Evolutionary conservation across 441 rosid genomes (phyloP), one percentile per base, ranked within the genome.

Genomic region (Biscutella laevigata): DNA sequence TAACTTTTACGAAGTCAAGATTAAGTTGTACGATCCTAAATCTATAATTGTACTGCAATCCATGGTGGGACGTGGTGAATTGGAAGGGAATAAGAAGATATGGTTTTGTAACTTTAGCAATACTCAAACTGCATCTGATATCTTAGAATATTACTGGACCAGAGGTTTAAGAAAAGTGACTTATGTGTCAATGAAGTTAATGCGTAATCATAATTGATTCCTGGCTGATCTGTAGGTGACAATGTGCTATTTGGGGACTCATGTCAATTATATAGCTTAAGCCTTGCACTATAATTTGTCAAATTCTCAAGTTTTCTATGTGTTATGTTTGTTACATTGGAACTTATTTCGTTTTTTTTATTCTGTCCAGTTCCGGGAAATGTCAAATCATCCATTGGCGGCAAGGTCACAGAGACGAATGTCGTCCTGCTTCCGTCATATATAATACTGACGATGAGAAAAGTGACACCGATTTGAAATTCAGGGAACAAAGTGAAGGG

Each of bases 351-450:
- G 15, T 9, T 64, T 69, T 69, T 42, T 21, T 35, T 21, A n/a
- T 17, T 17, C 37, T 67, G 19, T 62, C 25, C 72, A 92, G 99
- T 73, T 88, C 99, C 37, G 80, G 83, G 0, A 76, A 81, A 73
- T 92, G 99, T 73, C 99, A 92, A 74, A 77, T 88, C 53, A 67
- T 82, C 38, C 95, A 88, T 60, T 92, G 99, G 99, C 74, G 95
- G 52, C 95, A 81, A 79, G 99, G 97, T 66, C 99, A 92, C 71
- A 84, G 75, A 78, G 86, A 92, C 47, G 90, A 88, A 59, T 92
- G 99, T 50, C 73, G 21, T 40, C 86, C 86, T 68, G 66, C 76
- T 34, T 40, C 28, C 49, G 19, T 62, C 39, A 14, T 60, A 44
- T 39, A 38, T 47, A 60, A 39, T 33, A 50, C 48, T 41, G 71